These are phyloP conservation scores for Lasiodiplodia gonubiensis DNA, from an alignment of 2,329 filamentous ascomycete species.

Conservation along the genomic window DNA sequence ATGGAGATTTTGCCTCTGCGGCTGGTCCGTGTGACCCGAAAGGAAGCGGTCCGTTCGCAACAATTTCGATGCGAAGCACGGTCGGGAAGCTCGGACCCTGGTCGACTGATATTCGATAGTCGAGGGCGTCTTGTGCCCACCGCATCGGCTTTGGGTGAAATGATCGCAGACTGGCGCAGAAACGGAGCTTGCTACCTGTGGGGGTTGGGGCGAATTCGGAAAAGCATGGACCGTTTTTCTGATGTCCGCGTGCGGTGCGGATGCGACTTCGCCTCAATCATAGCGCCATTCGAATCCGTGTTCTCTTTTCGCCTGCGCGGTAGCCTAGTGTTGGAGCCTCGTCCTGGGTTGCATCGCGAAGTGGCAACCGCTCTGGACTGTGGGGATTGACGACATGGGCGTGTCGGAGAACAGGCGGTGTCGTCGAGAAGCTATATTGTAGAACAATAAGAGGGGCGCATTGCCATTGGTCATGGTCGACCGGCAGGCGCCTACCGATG, in stretches of 20 bases:
- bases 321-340: not conserved
- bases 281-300: not conserved
- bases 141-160: not conserved
- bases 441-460: slow-evolving; percentile 8
- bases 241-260: not conserved
- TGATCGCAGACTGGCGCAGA: not conserved
- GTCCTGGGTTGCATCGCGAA: slow-evolving; percentile 4
- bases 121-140: slow-evolving; percentile 1
- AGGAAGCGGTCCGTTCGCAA: slow-evolving; percentile 2
- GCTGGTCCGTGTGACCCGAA: not conserved
- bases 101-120: slow-evolving; percentile 22
- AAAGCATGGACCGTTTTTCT: not conserved
- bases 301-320: not conserved
- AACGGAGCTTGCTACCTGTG: not conserved
- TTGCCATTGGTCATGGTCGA: slow-evolving; percentile 1
- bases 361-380: slow-evolving; percentile 2
- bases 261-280: not conserved
- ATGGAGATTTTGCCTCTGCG: not conserved
- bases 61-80: not conserved
- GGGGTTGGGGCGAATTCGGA: not conserved
- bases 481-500: slow-evolving; percentile 10
- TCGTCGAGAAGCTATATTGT: slow-evolving; percentile 7
- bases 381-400: not conserved
- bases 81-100: not conserved
- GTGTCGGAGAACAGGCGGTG: not conserved